Evolutionary conservation across 1,139 yeast species (phyloP).

Genomic region (Geotrichum reessii): DNA sequence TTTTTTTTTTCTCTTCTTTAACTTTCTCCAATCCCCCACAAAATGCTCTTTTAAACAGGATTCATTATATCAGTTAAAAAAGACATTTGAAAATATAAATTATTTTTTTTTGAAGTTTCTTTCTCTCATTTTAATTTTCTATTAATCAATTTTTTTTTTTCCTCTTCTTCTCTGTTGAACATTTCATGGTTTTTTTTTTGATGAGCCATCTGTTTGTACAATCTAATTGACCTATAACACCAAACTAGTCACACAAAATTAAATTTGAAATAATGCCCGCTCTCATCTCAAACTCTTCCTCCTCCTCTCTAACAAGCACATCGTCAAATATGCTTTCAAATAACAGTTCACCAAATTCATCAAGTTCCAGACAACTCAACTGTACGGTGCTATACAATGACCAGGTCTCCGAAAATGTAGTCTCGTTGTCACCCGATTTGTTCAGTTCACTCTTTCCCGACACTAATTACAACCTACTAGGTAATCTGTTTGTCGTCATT

Average conservation of each 20-base stretch:
- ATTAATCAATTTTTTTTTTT: neutral
- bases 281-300: conserved; percentile 6
- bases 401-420: conserved; percentile 1
- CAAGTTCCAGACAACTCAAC: neutral
- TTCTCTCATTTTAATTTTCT: neutral
- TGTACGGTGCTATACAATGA: conserved; percentile 8
- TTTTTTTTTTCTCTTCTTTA: no score
- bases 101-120: neutral
- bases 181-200: neutral
- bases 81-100: no score
- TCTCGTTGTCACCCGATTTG: conserved; percentile 10
- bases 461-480: neutral
- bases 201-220: neutral
- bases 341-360: neutral
- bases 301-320: neutral
- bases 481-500: neutral
- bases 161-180: neutral
- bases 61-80: no score
- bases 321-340: neutral
- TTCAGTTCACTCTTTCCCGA: neutral
- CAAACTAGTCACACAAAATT: neutral
- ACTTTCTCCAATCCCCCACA: no score
- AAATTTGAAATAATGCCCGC: conserved; percentile 11
- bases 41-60: no score
- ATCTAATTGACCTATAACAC: neutral